Percentiles rank a stretch among this genome's conserved stretches.
These are phyloP conservation scores for Talaromyces sp. DNA, from an alignment of 2,329 filamentous ascomycete genomes.

Conservation along the genomic window DNA sequence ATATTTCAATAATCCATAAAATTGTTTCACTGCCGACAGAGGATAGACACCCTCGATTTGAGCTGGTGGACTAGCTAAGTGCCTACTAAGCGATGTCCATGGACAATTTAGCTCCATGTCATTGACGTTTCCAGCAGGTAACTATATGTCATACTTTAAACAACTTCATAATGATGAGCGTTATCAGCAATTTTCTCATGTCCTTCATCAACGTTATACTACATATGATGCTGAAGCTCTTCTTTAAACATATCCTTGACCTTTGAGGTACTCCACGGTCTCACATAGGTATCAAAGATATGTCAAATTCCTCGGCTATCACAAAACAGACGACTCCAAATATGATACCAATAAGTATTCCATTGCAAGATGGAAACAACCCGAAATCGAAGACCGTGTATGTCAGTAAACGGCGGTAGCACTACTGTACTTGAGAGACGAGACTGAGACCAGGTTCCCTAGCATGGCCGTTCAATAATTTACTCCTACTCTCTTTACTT, in stretches of 20 bases:
- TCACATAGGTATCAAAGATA: constrained; percentile 55
- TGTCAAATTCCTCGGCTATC: constrained; percentile 70
- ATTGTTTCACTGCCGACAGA: too few relatives aligned
- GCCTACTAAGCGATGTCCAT: neutral
- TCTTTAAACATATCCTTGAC: constrained; percentile 26
- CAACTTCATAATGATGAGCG: constrained; percentile 6
- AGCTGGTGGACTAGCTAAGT: too few relatives aligned
- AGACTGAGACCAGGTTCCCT: too few relatives aligned
- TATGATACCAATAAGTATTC: constrained; percentile 13
- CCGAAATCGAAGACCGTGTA: too few relatives aligned
- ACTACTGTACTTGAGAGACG: too few relatives aligned
- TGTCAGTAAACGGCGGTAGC: too few relatives aligned
- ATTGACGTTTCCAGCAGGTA: neutral
- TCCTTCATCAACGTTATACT: neutral
- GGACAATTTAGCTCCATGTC: neutral
- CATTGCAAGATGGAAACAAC: constrained; percentile 28
- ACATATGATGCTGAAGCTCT: constrained; percentile 23
- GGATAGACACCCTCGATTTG: neutral
- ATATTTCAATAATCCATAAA: neutral
- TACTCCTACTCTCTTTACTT: too few relatives aligned
- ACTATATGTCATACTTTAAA: neutral
- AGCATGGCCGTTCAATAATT: too few relatives aligned
- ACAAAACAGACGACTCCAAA: constrained; percentile 70
- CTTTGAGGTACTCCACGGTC: constrained; percentile 29
- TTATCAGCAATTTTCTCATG: neutral